Base-by-base conservation (phyloP, 2,329 filamentous ascomycete species). In the Penicillium verrucosum region DNA sequence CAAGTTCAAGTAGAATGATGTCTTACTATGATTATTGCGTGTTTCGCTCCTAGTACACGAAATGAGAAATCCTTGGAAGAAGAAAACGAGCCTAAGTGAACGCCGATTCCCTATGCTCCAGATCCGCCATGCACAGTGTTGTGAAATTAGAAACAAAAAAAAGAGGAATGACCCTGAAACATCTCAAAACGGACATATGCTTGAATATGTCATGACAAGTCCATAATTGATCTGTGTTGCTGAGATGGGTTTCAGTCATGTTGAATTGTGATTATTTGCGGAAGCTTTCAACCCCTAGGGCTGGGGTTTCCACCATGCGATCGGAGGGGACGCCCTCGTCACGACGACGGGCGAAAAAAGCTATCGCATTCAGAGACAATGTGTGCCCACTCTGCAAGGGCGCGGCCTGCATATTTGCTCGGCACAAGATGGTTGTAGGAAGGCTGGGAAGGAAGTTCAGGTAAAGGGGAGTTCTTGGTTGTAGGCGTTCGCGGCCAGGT, bases 341-440 rank as follows among this genome's bases (percentile, higher is more conserved):
- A 64, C 81, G 83, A 60, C 85, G 75, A 55, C 85, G 75, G 54
- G 85, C 80, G 62, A 85, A 86, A 86, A 73, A 87, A 87, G 61
- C 81, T 84, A 65, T 86, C 82, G 63, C 82, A 86, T 65, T 88
- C 85, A 25, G 79, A 78, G 9, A 86, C 80, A 30, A 87, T 78
- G 48, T 84, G 77, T 3, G 79, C 79, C 85, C 85, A 88, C 69
- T 88, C 85, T 1, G 84, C 84, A 37, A 88, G 77, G 11, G 85
- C 83, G 38, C 85, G 78, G 16, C 85, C 85, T n/a, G 80, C 79
- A 67, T 87, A 87, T 57, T 80, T 81, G 59, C 82, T 82, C 32
- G 72, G 66, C 41, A 69, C 69, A n/a, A 74, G 54, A 29, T 70
- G 65, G 29, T 74, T 65, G 30, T 67, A 67, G 27, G 60, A 61